Percentiles rank a stretch among this genome's conserved stretches.
phyloP scores from a whole-genome alignment of 495 filamentous ascomycete species.

The Lasiosphaeriaceae sp. region DNA sequence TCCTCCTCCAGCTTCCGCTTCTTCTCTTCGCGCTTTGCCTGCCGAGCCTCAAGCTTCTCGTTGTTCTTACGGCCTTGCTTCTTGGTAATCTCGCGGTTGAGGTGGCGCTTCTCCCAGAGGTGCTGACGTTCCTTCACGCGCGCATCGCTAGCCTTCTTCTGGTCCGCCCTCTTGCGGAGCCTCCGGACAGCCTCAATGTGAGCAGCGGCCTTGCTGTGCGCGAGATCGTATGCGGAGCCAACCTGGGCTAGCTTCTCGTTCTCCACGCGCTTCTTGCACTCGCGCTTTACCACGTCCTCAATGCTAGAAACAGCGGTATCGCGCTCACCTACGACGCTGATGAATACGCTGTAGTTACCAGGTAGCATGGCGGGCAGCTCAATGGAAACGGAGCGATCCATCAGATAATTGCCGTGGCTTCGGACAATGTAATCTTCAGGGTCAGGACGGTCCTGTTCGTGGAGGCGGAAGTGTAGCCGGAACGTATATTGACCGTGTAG shows the following conservation, averaged over 20 bases:
- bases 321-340: constrained; percentile 74
- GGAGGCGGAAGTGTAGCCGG: constrained; percentile 80
- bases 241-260: constrained; percentile 82
- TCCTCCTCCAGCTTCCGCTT: constrained; percentile 36
- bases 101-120: constrained; percentile 46
- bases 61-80: constrained; percentile 46
- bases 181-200: constrained; percentile 60
- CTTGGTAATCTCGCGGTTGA: constrained; percentile 40
- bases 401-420: constrained; percentile 67
- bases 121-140: constrained; percentile 42
- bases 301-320: constrained; percentile 49
- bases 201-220: constrained; percentile 70
- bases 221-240: constrained; percentile 83
- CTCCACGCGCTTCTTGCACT: constrained; percentile 58
- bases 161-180: constrained; percentile 43
- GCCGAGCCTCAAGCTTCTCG: constrained; percentile 31
- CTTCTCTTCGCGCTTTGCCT: constrained; percentile 34
- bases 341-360: constrained; percentile 76
- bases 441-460: constrained; percentile 60
- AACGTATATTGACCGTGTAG: constrained; percentile 80
- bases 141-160: constrained; percentile 46
- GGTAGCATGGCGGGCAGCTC: constrained; percentile 60
- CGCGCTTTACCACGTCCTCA: constrained; percentile 67
- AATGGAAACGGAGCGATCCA: constrained; percentile 47
- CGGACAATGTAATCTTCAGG: constrained; percentile 86